Evolutionary conservation across 2,329 filamentous ascomycete species (phyloP).

Genomic region (Xylaria digitata): DNA sequence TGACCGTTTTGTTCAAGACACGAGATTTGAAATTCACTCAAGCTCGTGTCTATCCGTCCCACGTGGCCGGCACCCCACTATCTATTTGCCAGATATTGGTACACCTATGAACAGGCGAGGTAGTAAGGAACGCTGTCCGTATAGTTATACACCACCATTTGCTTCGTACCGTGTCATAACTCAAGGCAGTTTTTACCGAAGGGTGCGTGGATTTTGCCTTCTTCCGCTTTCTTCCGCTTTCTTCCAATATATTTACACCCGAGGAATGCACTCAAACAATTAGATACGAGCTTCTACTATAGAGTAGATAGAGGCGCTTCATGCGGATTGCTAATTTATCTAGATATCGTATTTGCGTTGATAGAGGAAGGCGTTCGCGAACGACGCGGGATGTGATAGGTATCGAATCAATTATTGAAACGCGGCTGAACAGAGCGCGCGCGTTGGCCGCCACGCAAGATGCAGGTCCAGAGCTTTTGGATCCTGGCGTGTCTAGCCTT

Average conservation of each 20-base stretch:
- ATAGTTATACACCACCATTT: background rate
- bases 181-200: background rate
- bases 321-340: background rate
- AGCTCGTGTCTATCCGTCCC: slow-evolving; percentile 36
- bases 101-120: slow-evolving; percentile 21
- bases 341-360: slow-evolving; percentile 4
- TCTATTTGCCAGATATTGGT: slow-evolving; percentile 41
- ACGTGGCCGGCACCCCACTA: slow-evolving; percentile 42
- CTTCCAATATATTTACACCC: background rate
- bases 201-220: background rate
- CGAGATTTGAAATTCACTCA: slow-evolving; percentile 28
- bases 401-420: slow-evolving; percentile 11
- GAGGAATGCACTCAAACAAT: background rate
- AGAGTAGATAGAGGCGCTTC: background rate
- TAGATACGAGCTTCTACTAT: slow-evolving; percentile 6
- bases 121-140: slow-evolving; percentile 12
- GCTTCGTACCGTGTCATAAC: background rate
- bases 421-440: slow-evolving; percentile 25
- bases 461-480: slow-evolving; percentile 30
- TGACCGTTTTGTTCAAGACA: slow-evolving; percentile 20
- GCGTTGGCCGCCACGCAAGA: slow-evolving; percentile 20
- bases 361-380: slow-evolving; percentile 19
- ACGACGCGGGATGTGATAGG: slow-evolving; percentile 13
- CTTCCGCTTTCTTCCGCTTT: slow-evolving; percentile 5
- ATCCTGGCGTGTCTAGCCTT: slow-evolving; percentile 16